Conservation (phyloP, 495 filamentous ascomycete species). For the Neurospora terricola region DNA sequence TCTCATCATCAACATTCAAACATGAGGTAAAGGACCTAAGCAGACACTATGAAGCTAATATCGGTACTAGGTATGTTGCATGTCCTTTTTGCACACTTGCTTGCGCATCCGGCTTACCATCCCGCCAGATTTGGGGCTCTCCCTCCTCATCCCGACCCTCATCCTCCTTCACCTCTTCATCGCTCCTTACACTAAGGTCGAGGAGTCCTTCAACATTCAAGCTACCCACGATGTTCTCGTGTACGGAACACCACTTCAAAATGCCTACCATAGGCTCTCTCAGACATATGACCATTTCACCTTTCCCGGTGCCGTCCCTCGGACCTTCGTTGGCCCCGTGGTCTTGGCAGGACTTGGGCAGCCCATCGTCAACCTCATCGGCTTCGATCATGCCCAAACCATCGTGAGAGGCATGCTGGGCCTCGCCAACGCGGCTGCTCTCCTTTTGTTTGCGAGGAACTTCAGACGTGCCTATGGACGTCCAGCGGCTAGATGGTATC, state of each 20-base stretch:
- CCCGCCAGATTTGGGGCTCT: conserved; percentile 40
- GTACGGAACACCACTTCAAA: conserved; percentile 58
- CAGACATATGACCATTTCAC: conserved; percentile 77
- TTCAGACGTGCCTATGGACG: conserved; percentile 60
- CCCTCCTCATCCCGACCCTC: conserved; percentile 49
- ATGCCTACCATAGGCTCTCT: conserved; percentile 40
- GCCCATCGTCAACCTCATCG: conserved; percentile 45
- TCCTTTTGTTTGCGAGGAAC: conserved; percentile 54
- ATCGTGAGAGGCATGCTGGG: conserved; percentile 71
- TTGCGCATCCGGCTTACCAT: background rate
- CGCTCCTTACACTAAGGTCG: conserved; percentile 94
- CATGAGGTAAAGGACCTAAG: background rate
- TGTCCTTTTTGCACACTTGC: background rate
- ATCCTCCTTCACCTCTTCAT: conserved; percentile 66
- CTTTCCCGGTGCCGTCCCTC: conserved; percentile 84
- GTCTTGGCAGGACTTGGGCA: conserved; percentile 58
- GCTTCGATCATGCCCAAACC: conserved; percentile 35
- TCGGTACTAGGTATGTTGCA: background rate
- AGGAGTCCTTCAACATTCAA: conserved; percentile 97
- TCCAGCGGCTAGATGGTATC: conserved; percentile 68
- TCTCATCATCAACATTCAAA: background rate
- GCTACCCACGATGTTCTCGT: conserved; percentile 82
- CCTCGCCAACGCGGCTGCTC: conserved; percentile 58
- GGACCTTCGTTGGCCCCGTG: conserved; percentile 77
- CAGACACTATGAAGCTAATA: background rate